Conservation (phyloP, 1,284 basidiomycete species). For the Rhodotorula mucilaginosa region DNA sequence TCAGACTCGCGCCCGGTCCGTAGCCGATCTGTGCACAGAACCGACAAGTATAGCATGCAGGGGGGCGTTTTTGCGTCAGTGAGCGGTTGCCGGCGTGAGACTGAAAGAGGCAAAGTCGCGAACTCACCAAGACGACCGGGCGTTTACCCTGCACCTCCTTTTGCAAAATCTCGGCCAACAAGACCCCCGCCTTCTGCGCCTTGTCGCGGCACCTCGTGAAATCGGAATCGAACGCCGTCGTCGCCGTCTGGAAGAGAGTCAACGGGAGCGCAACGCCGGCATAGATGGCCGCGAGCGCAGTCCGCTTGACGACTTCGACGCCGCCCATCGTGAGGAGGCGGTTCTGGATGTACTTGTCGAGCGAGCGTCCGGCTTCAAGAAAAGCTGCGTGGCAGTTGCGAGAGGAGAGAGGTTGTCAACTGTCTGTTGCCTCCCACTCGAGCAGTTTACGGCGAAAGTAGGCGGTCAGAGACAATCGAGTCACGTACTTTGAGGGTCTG, state of each 20-base stretch:
- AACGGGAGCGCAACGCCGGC: slow-evolving; percentile 56
- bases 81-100: too few relatives aligned
- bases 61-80: too few relatives aligned
- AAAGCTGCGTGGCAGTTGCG: slow-evolving; percentile 24
- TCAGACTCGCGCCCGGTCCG: slow-evolving; percentile 56
- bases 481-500: slow-evolving; percentile 50
- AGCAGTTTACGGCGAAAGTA: neutral
- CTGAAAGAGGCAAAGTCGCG: neutral
- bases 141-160: slow-evolving; percentile 58
- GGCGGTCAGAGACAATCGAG: neutral
- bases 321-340: slow-evolving; percentile 49
- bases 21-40: slow-evolving; percentile 50
- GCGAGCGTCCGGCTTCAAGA: slow-evolving; percentile 51
- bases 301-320: slow-evolving; percentile 57
- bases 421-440: too few relatives aligned
- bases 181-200: slow-evolving; percentile 55
- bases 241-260: slow-evolving; percentile 48
- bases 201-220: slow-evolving; percentile 54
- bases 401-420: too few relatives aligned
- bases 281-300: slow-evolving; percentile 56
- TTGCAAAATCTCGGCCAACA: slow-evolving; percentile 58
- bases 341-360: slow-evolving; percentile 52
- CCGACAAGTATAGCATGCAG: too few relatives aligned
- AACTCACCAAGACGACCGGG: slow-evolving; percentile 52
- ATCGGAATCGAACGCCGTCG: slow-evolving; percentile 48